Evolutionary conservation across 78 protist genomes (phyloP).

Genomic region (Planoprotostelium fungivorum): DNA sequence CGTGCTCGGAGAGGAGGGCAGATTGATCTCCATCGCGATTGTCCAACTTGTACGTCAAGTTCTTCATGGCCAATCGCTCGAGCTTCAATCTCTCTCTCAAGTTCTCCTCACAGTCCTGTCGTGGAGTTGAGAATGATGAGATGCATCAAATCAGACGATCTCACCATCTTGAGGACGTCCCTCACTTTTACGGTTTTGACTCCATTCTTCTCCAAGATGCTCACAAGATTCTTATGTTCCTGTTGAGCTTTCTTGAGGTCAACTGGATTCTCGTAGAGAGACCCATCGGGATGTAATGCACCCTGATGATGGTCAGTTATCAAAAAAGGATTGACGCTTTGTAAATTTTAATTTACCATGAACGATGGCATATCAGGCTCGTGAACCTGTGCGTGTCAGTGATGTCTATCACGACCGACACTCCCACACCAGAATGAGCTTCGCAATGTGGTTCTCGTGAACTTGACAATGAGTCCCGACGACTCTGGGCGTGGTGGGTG

Average conservation of each 20-base stretch:
- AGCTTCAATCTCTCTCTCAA: slow-evolving; percentile 55
- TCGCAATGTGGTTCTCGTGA: slow-evolving; percentile 75
- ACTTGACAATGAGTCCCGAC: slow-evolving; percentile 42
- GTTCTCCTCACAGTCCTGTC: slow-evolving; percentile 21
- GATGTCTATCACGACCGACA: not conserved
- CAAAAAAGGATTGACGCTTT: slow-evolving; percentile 16
- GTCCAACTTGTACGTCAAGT: slow-evolving; percentile 46
- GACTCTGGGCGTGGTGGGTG: too few relatives aligned
- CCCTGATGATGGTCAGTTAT: slow-evolving; percentile 65
- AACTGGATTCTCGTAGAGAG: slow-evolving; percentile 79
- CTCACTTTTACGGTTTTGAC: slow-evolving; percentile 40
- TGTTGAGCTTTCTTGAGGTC: slow-evolving; percentile 60
- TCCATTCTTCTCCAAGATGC: slow-evolving; percentile 39
- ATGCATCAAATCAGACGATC: slow-evolving; percentile 14
- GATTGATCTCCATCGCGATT: slow-evolving; percentile 26
- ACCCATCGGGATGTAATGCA: slow-evolving; percentile 77
- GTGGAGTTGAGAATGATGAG: slow-evolving; percentile 20
- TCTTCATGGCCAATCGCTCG: slow-evolving; percentile 69
- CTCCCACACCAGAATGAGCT: slow-evolving; percentile 55
- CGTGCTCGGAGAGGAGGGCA: slow-evolving; percentile 11
- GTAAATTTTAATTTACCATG: not conserved
- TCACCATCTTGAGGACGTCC: slow-evolving; percentile 14
- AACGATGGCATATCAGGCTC: not conserved
- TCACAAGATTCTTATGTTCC: slow-evolving; percentile 55
- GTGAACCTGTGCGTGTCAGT: not conserved